A percentile compares a stretch with the other conserved stretches of the same genome.
Evolutionary conservation across 2,329 filamentous ascomycete genomes (phyloP).

Genomic region (Zymoseptoria crescenta): DNA sequence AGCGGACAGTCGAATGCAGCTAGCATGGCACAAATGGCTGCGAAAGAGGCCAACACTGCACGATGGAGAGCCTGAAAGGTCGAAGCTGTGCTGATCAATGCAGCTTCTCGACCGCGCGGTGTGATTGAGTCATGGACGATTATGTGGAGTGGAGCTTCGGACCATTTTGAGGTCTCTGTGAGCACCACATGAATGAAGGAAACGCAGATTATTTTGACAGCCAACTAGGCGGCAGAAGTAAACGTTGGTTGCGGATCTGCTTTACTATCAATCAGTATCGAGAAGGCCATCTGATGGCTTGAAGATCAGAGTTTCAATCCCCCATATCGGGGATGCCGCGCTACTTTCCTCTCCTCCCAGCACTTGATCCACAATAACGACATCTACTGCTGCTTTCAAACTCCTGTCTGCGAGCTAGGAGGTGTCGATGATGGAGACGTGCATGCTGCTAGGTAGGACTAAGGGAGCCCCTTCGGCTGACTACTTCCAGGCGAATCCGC

Average conservation of each 20-base stretch:
- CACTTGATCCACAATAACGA: background rate
- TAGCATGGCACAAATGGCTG: constrained; percentile 16
- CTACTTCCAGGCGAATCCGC: background rate
- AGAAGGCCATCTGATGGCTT: background rate
- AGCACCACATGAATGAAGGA: background rate
- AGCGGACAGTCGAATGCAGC: constrained; percentile 1
- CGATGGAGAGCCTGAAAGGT: constrained; percentile 12
- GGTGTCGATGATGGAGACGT: background rate
- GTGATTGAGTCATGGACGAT: background rate
- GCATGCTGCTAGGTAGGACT: background rate
- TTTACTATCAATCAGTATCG: background rate
- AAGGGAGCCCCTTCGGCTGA: background rate
- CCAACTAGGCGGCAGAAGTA: background rate
- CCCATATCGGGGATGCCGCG: background rate
- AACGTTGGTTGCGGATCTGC: background rate
- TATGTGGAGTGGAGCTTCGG: background rate
- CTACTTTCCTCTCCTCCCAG: background rate
- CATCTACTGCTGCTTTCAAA: background rate
- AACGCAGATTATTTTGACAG: background rate
- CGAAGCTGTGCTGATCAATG: background rate
- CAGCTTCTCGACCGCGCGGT: background rate
- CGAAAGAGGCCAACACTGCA: constrained; percentile 15
- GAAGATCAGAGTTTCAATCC: background rate
- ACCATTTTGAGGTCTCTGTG: background rate
- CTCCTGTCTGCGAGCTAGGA: background rate